Percentiles rank a stretch among this genome's conserved stretches.
Evolutionary conservation across 371 early-diverging fungal species (phyloP).

Genomic region (Mortierella sp.): DNA sequence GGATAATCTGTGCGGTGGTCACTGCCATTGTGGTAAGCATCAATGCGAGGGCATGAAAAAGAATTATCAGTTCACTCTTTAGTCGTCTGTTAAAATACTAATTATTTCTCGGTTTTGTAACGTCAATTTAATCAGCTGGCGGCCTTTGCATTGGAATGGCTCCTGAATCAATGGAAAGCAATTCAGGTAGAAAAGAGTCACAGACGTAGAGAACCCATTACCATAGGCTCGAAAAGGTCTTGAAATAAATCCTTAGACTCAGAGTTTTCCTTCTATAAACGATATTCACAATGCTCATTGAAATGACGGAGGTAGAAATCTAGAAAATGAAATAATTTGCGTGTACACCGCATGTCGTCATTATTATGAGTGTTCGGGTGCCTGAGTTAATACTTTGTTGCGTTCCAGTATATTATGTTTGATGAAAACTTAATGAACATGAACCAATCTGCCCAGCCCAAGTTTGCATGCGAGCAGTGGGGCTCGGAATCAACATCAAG

Average conservation of each 20-base stretch:
- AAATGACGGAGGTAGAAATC: too few relatives aligned
- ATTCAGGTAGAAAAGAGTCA: slow-evolving; percentile 32
- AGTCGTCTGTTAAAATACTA: background rate
- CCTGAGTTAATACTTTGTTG: too few relatives aligned
- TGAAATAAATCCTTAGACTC: background rate
- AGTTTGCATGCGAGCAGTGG: slow-evolving; percentile 50
- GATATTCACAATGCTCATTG: too few relatives aligned
- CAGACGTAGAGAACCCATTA: slow-evolving; percentile 16
- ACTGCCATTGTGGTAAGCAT: slow-evolving; percentile 33
- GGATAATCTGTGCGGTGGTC: slow-evolving; percentile 52
- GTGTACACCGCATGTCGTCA: too few relatives aligned
- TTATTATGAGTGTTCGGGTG: too few relatives aligned
- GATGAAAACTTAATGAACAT: slow-evolving; percentile 47
- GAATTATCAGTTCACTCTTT: background rate
- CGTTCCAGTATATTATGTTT: slow-evolving; percentile 66
- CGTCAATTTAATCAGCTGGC: slow-evolving; percentile 8
- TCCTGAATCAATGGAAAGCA: slow-evolving; percentile 20
- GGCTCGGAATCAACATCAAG: slow-evolving; percentile 14
- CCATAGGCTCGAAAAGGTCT: background rate
- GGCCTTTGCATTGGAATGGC: slow-evolving; percentile 26
- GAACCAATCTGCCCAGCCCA: slow-evolving; percentile 24
- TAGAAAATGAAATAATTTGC: too few relatives aligned
- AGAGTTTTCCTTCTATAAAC: too few relatives aligned
- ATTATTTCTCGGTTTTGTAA: background rate
- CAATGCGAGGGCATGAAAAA: background rate